Evolutionary conservation across 805 yeast species (phyloP).

Genomic region (Barnettozyma populi): DNA sequence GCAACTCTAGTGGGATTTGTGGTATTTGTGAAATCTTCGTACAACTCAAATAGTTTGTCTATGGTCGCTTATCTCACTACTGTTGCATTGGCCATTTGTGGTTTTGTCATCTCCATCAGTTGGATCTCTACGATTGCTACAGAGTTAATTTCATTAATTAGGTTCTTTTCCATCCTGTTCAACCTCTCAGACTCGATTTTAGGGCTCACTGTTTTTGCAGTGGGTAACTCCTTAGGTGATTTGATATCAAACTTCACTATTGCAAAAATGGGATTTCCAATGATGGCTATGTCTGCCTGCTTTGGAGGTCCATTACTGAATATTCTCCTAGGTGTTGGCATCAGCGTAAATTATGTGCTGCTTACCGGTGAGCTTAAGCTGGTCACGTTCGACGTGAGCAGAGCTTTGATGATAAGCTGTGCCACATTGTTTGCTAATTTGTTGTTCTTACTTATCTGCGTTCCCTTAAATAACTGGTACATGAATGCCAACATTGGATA

Average conservation of each 20-base stretch:
- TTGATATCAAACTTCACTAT: conserved; percentile 78
- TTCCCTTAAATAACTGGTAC: conserved; percentile 44
- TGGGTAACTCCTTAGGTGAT: conserved; percentile 93
- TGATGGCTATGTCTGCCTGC: conserved; percentile 92
- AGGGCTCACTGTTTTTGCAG: conserved; percentile 86
- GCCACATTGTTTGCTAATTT: conserved; percentile 37
- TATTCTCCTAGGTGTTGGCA: conserved; percentile 72
- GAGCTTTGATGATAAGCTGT: conserved; percentile 34
- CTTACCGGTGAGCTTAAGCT: conserved; percentile 11
- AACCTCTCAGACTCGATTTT: conserved; percentile 71
- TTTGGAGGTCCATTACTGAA: conserved; percentile 90
- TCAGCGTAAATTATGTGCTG: conserved; percentile 52
- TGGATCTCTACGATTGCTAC: conserved; percentile 55
- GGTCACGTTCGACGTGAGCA: conserved; percentile 34
- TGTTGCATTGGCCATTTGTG: conserved; percentile 35
- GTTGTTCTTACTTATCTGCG: conserved; percentile 31
- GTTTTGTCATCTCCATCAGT: conserved; percentile 61
- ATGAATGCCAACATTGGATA: conserved; percentile 38
- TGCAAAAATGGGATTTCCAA: conserved; percentile 79
- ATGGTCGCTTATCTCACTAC: neutral
- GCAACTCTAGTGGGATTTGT: conserved; percentile 7
- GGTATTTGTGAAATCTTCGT: conserved; percentile 4
- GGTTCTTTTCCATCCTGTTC: conserved; percentile 53
- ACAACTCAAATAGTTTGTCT: neutral
- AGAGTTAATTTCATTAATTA: conserved; percentile 57